Base-by-base conservation (phyloP, 1,139 yeast genomes). In the Candida mesenterica region DNA sequence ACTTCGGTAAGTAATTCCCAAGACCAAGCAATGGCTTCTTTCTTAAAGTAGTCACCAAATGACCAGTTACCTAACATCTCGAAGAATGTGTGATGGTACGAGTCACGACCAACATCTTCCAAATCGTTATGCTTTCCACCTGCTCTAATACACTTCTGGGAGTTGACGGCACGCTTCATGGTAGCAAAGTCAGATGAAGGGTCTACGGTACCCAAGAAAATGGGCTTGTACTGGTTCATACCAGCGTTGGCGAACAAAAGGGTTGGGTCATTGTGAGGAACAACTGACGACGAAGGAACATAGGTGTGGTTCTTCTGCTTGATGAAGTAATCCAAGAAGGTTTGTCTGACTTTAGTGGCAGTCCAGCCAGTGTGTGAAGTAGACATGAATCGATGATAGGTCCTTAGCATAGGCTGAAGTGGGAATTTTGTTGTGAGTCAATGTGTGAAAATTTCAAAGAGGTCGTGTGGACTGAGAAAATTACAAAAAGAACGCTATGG, bases 11-110 rank as follows among this genome's bases (percentile, higher is more conserved):
- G 74, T 43, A 92, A 72, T 43, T 89, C 95, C 97, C 97, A 92
- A 5, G 95, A 80, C 71, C 77, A 87, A 9, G 68, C 65, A 53
- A 90, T 83, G 37, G 97, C 97, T 56, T 89, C 98, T 53, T 82
- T 77, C 65, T 92, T 92, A 78, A 92, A 92, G 61, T 92, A 92
- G 64, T 92, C 98, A 49, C 99, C 99, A 62, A 92, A 92, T 5
- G 98, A 92, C 99, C 99, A 92, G 72, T 92, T 92, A 50, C 99
- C 99, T 67, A 92, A 77, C 99, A 92, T 92, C 68, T 92, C 99
- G 52, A 92, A 92, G 57, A 94, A 92, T 9, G 99, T 92, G 62
- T 92, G 99, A 62, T 92, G 99, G 59, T 92, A 92, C 38, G 95
- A 86, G 62, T 92, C 99, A 58, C 86, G 80, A 44, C 99, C 99